Conservation (phyloP, 805 yeast species). For the Candida railenensis region DNA sequence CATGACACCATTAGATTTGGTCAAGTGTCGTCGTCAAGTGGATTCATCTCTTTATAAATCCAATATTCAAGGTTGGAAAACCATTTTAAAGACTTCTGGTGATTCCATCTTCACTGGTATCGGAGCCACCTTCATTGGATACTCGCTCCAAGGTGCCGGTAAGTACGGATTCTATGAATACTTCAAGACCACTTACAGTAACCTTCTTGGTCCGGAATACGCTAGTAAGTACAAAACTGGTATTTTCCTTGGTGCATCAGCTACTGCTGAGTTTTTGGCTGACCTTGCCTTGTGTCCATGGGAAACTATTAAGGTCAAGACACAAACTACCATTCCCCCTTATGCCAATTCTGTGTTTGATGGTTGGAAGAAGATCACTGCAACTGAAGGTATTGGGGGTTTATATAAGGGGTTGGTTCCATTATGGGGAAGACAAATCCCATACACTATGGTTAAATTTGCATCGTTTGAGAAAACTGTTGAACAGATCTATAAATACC, state of each 20-base stretch:
- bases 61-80: slow-evolving; percentile 78
- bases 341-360: slow-evolving; percentile 61
- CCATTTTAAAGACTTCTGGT: slow-evolving; percentile 75
- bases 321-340: slow-evolving; percentile 93
- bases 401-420: slow-evolving; percentile 89
- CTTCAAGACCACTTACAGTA: slow-evolving; percentile 78
- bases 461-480: slow-evolving; percentile 93
- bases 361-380: slow-evolving; percentile 65
- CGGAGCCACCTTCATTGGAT: slow-evolving; percentile 91
- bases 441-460: slow-evolving; percentile 98
- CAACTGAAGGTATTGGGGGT: slow-evolving; percentile 68
- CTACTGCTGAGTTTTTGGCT: slow-evolving; percentile 92
- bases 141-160: slow-evolving; percentile 95
- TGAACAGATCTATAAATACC: slow-evolving; percentile 66
- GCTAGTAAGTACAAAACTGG: slow-evolving; percentile 69
- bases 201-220: slow-evolving; percentile 59
- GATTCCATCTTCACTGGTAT: slow-evolving; percentile 81
- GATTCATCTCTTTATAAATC: slow-evolving; percentile 69
- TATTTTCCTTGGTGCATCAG: slow-evolving; percentile 80
- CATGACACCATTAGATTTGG: slow-evolving; percentile 90
- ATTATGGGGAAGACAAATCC: slow-evolving; percentile 94
- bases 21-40: slow-evolving; percentile 92
- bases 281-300: slow-evolving; percentile 89
- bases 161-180: slow-evolving; percentile 94
- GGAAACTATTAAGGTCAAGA: slow-evolving; percentile 92